phyloP scores from a whole-genome alignment of 495 filamentous ascomycete species.

The Neurospora intermedia region DNA sequence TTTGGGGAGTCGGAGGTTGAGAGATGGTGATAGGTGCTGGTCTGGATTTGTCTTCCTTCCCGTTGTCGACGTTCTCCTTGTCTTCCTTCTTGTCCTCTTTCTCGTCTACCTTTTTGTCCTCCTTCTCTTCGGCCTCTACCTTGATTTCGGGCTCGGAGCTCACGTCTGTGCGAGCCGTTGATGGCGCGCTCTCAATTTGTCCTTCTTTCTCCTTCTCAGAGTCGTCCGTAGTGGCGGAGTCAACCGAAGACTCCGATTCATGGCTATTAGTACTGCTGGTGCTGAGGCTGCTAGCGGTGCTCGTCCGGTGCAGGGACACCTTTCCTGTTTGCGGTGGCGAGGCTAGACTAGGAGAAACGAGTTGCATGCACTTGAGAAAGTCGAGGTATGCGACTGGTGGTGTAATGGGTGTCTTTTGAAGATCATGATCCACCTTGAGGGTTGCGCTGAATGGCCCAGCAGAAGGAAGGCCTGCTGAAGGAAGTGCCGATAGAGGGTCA shows the following conservation, averaged over 20 bases:
- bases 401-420: slow-evolving; percentile 72
- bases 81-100: slow-evolving; percentile 12
- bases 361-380: slow-evolving; percentile 63
- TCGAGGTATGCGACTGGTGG: slow-evolving; percentile 85
- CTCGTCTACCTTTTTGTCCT: slow-evolving; percentile 11
- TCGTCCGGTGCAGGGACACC: slow-evolving; percentile 25
- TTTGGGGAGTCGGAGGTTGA: slow-evolving; percentile 33
- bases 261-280: slow-evolving; percentile 19
- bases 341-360: slow-evolving; percentile 48
- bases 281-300: slow-evolving; percentile 21
- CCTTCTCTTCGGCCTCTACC: slow-evolving; percentile 23
- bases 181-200: slow-evolving; percentile 36
- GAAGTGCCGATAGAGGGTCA: slow-evolving; percentile 21
- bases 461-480: slow-evolving; percentile 25
- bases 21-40: slow-evolving; percentile 22
- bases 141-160: slow-evolving; percentile 43
- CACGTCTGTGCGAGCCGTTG: slow-evolving; percentile 44
- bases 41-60: slow-evolving; percentile 11
- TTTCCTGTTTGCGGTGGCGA: slow-evolving; percentile 35
- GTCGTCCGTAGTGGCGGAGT: slow-evolving; percentile 17
- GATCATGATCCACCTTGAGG: slow-evolving; percentile 23
- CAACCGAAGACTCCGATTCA: slow-evolving; percentile 8
- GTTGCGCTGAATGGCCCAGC: slow-evolving; percentile 23
- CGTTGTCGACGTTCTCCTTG: not conserved
- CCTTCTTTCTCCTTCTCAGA: slow-evolving; percentile 27